Base-by-base conservation (phyloP, 768 basidiomycete genomes). In the Russula lepida region DNA sequence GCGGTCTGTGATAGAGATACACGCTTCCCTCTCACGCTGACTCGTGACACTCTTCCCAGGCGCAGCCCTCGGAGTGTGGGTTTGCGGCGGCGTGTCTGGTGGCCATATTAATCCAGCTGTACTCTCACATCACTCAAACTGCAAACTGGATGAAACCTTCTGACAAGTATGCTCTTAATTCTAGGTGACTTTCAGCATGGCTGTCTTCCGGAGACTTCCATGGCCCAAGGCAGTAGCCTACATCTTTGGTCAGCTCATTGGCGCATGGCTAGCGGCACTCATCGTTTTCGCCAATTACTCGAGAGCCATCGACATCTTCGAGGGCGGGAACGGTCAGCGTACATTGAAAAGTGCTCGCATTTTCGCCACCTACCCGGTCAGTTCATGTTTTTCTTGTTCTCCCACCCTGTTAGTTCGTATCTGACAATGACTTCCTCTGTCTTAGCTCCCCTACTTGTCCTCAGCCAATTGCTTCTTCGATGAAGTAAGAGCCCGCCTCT, bases 161-260 rank as follows among this genome's bases (percentile, higher is more conserved):
- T 55, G 12, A 56, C 15, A 25, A 27, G 4, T 25, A 0, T 15
- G 48, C 5, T 44, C 8, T 35, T 25, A 35, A 44, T 12, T 17
- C 23, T 25, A 86, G 84, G 79, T 91, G 35, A 92, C 89, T 13
- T 72, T 92, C 49, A 76, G 82, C 11, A 68, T 91, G 50, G 87
- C 86, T 4, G 76, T 81, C 3, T 83, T 84, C 71, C 82, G 89
- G 64, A 78, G 78, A 46, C 92, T 92, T 71, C 86, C 89, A n/a
- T n/a, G n/a, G n/a, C n/a, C n/a, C n/a, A n/a, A n/a, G n/a, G n/a
- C n/a, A 0, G 88, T 89, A 1, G 77, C 66, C 21, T 90, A 84
- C 69, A 80, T 87, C 43, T 67, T 82, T 52, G 79, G 84, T 1
- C 87, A 89, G 69, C 56, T 85, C 17, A 69, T 86, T 54, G 87